Evolutionary conservation across 2,329 filamentous ascomycete species (phyloP), one percentile per base, ranked within the genome.

Genomic region (Fusarium beomiforme): DNA sequence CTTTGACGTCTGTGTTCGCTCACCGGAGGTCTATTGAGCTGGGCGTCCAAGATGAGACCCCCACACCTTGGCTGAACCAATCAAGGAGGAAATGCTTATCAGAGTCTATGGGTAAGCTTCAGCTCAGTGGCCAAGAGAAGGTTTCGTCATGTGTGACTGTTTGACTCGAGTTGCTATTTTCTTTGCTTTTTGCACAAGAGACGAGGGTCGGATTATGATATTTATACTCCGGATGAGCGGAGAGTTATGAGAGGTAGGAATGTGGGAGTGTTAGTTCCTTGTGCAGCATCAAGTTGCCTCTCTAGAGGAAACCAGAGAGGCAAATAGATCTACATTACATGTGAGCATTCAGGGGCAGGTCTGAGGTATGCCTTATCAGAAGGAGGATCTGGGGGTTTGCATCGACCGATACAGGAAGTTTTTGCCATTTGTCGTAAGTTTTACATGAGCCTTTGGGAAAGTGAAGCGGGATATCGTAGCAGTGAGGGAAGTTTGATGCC

Each of bases 31-130:
- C 23, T 59, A 67, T 23, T 60, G 60, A 61, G 71, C 49, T 49
- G 50, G 61, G 70, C 57, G 65, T 66, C 42, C 41, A 64, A 36
- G 43, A 60, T 56, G 56, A 49, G 37, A 55, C 70, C 72, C 74
- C 73, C 71, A 73, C 73, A 69, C 65, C 46, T 51, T 57, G 54
- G 26, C 58, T 47, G 37, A 59, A 47, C 76, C 76, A 78, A 77
- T 77, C 54, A 65, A 57, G 44, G 63, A 55, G 59, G 59, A 64
- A 67, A 64, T 44, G 34, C 76, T 78, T 78, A 78, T 78, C 76
- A 77, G 41, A 61, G 49, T 33, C 59, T 33, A 41, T 44, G 62
- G 17, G 31, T 43, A 37, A 58, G 59, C 53, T 34, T 55, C 29
- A 55, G 37, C 29, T 47, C 53, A 47, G 39, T 64, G 59, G 46